Conservation (phyloP, 2,329 filamentous ascomycete species). For the Chalaropsis thielavioides region DNA sequence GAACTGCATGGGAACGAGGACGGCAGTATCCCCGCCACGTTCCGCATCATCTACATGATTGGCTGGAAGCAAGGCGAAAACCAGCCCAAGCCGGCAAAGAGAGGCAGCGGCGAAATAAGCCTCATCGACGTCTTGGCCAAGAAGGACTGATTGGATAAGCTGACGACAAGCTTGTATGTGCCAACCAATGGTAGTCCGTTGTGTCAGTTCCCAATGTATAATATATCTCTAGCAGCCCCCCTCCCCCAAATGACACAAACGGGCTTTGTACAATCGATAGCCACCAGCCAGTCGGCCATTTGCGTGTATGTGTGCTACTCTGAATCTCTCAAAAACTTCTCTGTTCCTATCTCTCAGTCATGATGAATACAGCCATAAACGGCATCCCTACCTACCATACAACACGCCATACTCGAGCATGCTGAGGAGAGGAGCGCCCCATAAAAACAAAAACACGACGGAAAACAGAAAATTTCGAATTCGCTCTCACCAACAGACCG, state of each 20-base stretch:
- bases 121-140: conserved; percentile 59
- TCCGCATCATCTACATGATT: conserved; percentile 95
- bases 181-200: background rate
- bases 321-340: background rate
- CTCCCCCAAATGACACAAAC: too few species aligned
- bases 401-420: background rate
- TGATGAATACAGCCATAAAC: background rate
- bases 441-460: background rate
- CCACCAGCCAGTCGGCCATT: background rate
- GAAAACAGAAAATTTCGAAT: background rate
- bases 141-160: conserved; percentile 1
- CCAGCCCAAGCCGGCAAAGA: conserved; percentile 63
- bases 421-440: background rate
- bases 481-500: background rate
- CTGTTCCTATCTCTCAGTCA: background rate
- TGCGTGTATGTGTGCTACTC: background rate
- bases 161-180: too few species aligned
- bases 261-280: too few species aligned
- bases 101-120: conserved; percentile 76
- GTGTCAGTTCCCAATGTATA: background rate
- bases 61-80: conserved; percentile 80
- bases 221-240: too few species aligned
- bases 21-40: conserved; percentile 71
- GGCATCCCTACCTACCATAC: background rate
- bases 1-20: conserved; percentile 74